Base-by-base conservation (phyloP, 768 basidiomycete species). In the Sarcomyxa edulis region DNA sequence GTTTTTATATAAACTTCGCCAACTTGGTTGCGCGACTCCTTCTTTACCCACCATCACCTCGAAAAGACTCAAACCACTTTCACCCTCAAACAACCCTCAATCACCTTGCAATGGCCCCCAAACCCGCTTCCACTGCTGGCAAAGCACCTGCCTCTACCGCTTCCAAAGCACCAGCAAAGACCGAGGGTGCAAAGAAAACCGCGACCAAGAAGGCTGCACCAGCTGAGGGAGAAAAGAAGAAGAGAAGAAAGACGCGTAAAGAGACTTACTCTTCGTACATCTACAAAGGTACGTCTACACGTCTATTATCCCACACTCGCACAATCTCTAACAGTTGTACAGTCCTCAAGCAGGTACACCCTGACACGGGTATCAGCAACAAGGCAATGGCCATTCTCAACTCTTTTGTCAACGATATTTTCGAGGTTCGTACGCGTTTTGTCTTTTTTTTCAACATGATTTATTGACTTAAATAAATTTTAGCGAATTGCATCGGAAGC, bases 341-440 rank as follows among this genome's bases (percentile, higher is more conserved):
- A 90, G 93, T 96, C 48, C 76, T 96, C 52, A 96, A 88, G 69
- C 95, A 96, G 69, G 92, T 96, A 47, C 94, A 95, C 69, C 95
- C 94, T 37, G 93, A 95, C 54, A 95, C 93, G 37, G 94, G 94
- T 83, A 95, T 96, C 76, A 95, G 92, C 26, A 95, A 91, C 78
- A 95, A 95, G 65, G 84, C 85, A 3, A 90, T 92, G 87, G 83
- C 86, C 46, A 92, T 93, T 54, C 68, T 91, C 30, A 89, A 92
- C 72, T 86, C 83, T 20, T 92, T 94, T 48, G 91, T 93, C 64
- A 92, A 93, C 55, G 90, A 92, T 49, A 91, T 93, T 60, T 93
- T 94, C 46, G 91, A n/a, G n/a, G n/a, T n/a, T n/a, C n/a, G n/a
- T n/a, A n/a, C n/a, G n/a, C n/a, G n/a, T n/a, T n/a, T n/a, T n/a